Evolutionary conservation across 202 grass and related monocot genomes (phyloP).

Genomic region (Miscanthus sacchariflorus): DNA sequence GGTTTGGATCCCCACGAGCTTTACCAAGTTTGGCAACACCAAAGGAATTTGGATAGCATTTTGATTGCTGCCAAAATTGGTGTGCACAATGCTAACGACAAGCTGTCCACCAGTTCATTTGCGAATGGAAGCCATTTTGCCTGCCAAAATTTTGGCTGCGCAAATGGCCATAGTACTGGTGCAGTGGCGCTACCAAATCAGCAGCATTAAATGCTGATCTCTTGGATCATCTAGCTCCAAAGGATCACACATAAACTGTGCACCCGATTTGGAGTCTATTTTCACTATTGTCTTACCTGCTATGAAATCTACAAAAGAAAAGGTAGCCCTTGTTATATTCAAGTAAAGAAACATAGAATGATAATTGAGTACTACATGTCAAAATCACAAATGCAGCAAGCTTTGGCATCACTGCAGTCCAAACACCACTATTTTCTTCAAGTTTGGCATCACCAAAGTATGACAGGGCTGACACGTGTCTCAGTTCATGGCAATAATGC

Average conservation of each 20-base stretch:
- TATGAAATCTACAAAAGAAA: neutral
- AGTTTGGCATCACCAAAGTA: neutral
- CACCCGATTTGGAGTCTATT: neutral
- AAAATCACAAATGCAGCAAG: neutral
- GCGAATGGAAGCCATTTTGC: neutral
- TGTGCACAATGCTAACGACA: neutral
- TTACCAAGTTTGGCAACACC: neutral
- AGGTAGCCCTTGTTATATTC: neutral
- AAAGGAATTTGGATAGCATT: neutral
- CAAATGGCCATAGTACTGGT: neutral
- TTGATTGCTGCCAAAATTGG: conserved; percentile 6
- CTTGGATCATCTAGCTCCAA: neutral
- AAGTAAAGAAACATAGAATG: neutral
- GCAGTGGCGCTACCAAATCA: neutral
- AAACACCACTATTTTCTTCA: neutral
- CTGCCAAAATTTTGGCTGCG: neutral
- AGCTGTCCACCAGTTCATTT: neutral
- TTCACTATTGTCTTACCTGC: neutral
- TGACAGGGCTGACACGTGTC: neutral
- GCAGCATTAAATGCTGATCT: neutral
- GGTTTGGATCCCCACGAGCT: neutral
- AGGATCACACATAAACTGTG: neutral
- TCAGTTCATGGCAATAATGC: neutral
- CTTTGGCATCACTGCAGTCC: neutral
- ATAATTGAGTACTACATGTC: neutral